Evolutionary conservation across 2,329 filamentous ascomycete genomes (phyloP), one percentile per base, ranked within the genome.

Genomic region (Aspergillus pseudoglaucus): DNA sequence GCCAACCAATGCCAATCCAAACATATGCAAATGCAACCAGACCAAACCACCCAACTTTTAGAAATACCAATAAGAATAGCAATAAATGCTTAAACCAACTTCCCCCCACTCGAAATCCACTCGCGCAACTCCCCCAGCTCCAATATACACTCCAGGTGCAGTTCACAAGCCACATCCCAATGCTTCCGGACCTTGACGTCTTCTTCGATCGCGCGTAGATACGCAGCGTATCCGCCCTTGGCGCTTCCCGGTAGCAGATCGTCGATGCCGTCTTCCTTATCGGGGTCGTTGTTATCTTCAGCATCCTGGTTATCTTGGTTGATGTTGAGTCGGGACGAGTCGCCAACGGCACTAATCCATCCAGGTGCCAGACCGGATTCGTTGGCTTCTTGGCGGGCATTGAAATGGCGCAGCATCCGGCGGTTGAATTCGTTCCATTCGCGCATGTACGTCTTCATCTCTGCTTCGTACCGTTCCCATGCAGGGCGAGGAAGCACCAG

Each of bases 401-500:
- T 70, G 58, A 84, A 82, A 53, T 83, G 78, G 3, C 67, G 64
- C 8, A 81, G 67, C 67, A 84, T 78, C 14, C 65, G 71, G 27
- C 70, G 66, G 54, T 80, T 78, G 60, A 80, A 84, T 2, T 58
- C 58, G 53, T 75, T 75, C 71, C 77, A 84, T n/a, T 77, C 73
- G 30, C 67, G 67, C 55, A 82, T 74, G 59, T 84, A 85, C 0
- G 63, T 59, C 10, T 69, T 68, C 72, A 84, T 80, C 17, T 73
- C 68, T 1, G 65, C 65, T 20, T 78, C 71, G 58, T 82, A 83
- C 6, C 67, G 64, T 17, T 74, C 65, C 68, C 77, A 82, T 22
- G 67, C 71, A 5, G 64, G 53, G 42, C 72, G 72, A 14, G 74
- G 72, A 3, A 82, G 63, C 3, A 61, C 56, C 18, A 59, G 47